Base-by-base conservation (phyloP, 129 eudicot genomes). In the Tanacetum coccineum region DNA sequence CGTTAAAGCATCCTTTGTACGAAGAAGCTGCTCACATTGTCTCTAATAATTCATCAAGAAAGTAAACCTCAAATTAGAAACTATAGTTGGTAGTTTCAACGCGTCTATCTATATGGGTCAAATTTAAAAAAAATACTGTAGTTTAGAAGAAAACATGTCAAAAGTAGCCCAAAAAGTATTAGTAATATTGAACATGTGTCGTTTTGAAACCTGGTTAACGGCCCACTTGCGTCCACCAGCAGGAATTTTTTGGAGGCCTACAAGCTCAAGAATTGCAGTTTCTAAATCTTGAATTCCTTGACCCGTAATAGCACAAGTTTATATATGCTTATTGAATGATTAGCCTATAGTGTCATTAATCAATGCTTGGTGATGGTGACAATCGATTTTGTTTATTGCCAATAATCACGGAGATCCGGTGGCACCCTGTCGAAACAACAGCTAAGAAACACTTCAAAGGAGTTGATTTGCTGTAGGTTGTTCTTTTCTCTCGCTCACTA, bases 1-100 rank as follows among this genome's bases (percentile, higher is more conserved):
- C 62, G 71, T 3, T 30, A 92, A 69, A 46, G 98, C 86, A 67
- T 92, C 98, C 83, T 81, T 92, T n/a, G 95, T 82, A 19, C 96
- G 87, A 63, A 92, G 79, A 79, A 92, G 96, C 74, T 92, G 98
- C 81, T 92, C 96, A 21, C 84, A 88, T 84, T 92, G 98, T 74
- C 98, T 88, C 98, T 92, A 77, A 71, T 19, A 68, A 68, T 53
- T 48, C 72, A 67, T 63, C 45, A 48, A 61, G 51, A 39, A 32
- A 14, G 11, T 6, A 12, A 36, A 36, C 42, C 42, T 6, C 10
- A 36, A 6, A 36, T 36, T 36, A 36, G 42, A 7, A 6, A 36
- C 1, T 36, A 36, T 36, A 36, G 9, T 36, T 36, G 42, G 9
- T 1, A 36, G 42, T 36, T 36, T 36, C 42, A 36, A 7, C 6